Percentiles rank a stretch among this genome's conserved stretches.
Conservation (phyloP, 192 early-diverging fungal genomes). For the Dispira parvispora region DNA sequence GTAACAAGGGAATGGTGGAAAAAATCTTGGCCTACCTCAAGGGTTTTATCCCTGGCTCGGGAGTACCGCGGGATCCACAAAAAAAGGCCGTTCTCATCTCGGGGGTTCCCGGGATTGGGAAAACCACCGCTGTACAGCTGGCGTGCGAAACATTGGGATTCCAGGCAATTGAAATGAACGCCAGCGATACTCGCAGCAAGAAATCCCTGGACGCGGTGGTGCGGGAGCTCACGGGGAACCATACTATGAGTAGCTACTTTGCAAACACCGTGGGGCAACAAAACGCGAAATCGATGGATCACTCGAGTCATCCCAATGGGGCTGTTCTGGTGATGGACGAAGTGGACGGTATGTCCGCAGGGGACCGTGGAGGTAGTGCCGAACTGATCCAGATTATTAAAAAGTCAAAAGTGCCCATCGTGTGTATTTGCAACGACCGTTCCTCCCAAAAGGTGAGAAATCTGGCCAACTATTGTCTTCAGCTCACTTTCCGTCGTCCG, state of each 20-base stretch:
- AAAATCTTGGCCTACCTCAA: background rate
- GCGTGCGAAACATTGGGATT: slow-evolving; percentile 64
- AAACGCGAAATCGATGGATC: background rate
- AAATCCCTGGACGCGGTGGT: slow-evolving; percentile 49
- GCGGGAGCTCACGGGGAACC: slow-evolving; percentile 36
- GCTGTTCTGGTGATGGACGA: slow-evolving; percentile 95
- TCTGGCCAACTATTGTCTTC: slow-evolving; percentile 67
- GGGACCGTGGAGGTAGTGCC: slow-evolving; percentile 80
- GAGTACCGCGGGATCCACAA: background rate
- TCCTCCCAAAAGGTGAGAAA: slow-evolving; percentile 69
- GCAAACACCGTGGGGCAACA: background rate
- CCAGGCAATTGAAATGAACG: slow-evolving; percentile 86
- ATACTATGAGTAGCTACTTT: slow-evolving; percentile 40
- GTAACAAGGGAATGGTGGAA: slow-evolving; percentile 58
- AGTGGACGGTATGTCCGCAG: slow-evolving; percentile 96
- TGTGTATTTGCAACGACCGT: slow-evolving; percentile 97
- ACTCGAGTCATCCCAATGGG: slow-evolving; percentile 16
- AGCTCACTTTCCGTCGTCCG: slow-evolving; percentile 62
- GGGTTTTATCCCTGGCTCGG: slow-evolving; percentile 2
- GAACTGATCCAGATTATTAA: slow-evolving; percentile 86
- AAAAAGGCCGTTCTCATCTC: slow-evolving; percentile 60
- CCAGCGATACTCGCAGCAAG: slow-evolving; percentile 88
- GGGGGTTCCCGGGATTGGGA: slow-evolving; percentile 95
- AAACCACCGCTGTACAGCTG: slow-evolving; percentile 91
- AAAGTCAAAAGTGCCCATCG: slow-evolving; percentile 79